Evolutionary conservation across 345 rosid genomes (phyloP).

Genomic region (Rhodamnia rubescens): DNA sequence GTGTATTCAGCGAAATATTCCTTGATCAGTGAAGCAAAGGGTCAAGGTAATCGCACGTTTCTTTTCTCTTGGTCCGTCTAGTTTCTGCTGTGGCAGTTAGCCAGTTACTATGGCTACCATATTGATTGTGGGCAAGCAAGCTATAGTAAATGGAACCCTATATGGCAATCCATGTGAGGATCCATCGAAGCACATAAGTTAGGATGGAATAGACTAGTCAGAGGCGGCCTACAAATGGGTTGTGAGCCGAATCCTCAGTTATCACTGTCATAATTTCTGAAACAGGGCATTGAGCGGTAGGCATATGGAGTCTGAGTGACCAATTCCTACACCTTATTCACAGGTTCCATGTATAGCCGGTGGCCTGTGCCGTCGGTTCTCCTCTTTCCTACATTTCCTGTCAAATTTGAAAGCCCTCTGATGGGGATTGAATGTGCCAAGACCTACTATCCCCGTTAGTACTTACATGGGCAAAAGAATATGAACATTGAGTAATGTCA

Average conservation of each 20-base stretch:
- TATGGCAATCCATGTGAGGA: slow-evolving; percentile 47
- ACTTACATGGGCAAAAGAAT: too few species aligned
- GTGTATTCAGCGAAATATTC: slow-evolving; percentile 51
- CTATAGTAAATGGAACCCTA: slow-evolving; percentile 46
- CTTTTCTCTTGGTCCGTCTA: slow-evolving; percentile 19
- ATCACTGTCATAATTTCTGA: too few species aligned
- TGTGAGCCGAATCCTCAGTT: slow-evolving; percentile 28
- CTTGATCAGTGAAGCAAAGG: slow-evolving; percentile 32
- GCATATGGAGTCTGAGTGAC: too few species aligned
- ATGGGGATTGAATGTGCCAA: too few species aligned
- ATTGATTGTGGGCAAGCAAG: slow-evolving; percentile 54
- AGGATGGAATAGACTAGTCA: slow-evolving; percentile 14
- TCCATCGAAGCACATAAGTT: slow-evolving; percentile 28
- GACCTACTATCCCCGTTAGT: too few species aligned
- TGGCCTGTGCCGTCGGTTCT: too few species aligned
- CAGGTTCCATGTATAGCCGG: too few species aligned
- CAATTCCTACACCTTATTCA: too few species aligned
- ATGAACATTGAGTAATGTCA: too few species aligned
- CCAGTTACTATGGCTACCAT: slow-evolving; percentile 46
- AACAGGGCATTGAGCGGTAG: too few species aligned
- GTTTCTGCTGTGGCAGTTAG: slow-evolving; percentile 63
- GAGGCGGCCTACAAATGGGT: slow-evolving; percentile 46
- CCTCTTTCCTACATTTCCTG: too few species aligned
- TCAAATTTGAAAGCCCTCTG: too few species aligned
- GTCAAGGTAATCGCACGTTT: slow-evolving; percentile 23